Evolutionary conservation across 129 eudicot species (phyloP), one percentile per base, ranked within the genome.

Genomic region (Flaveria sonorensis): DNA sequence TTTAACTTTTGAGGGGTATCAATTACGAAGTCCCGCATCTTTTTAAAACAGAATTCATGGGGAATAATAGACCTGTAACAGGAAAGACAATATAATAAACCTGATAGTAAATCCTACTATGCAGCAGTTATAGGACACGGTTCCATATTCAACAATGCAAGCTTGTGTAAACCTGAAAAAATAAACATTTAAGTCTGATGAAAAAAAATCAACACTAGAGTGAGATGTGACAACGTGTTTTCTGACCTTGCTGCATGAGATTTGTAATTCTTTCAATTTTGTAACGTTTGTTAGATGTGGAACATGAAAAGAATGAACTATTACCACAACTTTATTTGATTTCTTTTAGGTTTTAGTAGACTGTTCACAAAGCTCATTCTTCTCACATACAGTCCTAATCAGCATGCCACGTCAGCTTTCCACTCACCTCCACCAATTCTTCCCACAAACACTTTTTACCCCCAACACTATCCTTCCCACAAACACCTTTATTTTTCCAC

Each of bases 1-100:
- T 95, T 95, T 64, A 95, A 70, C 82, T 95, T 91, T 74, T 95
- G 99, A 77, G 99, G 99, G 68, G 94, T 91, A 81, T 95, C 97
- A 43, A 95, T 91, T 45, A 91, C 90, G 71, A 94, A 95, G 52
- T 91, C 94, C 91, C 97, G 83, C 96, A 88, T 95, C 87, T 95
- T 91, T 48, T 77, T 85, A 53, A 85, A 95, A 70, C 99, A 97
- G 82, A 95, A 95, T 72, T 95, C 99, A 75, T 95, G 97, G 52
- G 99, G 99, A 70, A 95, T 89, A 50, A 91, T 82, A 14, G 99
- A 26, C n/a, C 50, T 66, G 74, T 28, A 45, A 26, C 43, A 39
- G 3, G 4, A 70, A 18, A 13, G 39, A 4, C 0, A 32, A 3
- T 52, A 55, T 14, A 24, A 47, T 10, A 15, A 57, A 93, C 98